Evolutionary conservation across 208 protist species (phyloP).

Genomic region (Leishmania aethiopica): DNA sequence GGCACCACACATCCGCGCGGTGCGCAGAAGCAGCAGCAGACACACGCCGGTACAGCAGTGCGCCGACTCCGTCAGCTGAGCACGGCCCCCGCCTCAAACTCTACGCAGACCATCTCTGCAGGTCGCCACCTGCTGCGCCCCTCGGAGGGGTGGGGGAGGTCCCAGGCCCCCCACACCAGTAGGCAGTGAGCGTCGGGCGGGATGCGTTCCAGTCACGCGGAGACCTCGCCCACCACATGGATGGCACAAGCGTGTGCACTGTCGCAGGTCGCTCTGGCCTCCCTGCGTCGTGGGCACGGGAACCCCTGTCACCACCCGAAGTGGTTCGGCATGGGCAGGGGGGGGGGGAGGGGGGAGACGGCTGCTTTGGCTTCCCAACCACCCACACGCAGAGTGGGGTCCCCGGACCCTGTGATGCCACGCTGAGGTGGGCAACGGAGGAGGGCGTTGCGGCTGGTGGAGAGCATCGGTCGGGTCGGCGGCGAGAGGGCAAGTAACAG

Average conservation of each 20-base stretch:
- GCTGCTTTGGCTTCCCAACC: background rate
- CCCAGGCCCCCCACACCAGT: background rate
- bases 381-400: background rate
- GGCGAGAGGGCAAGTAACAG: too few species aligned
- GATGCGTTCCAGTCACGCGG: background rate
- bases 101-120: background rate
- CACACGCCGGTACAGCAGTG: background rate
- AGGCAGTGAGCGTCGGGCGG: background rate
- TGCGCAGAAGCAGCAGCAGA: background rate
- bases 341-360: too few species aligned
- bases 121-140: background rate
- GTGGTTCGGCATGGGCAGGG: background rate
- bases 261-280: background rate
- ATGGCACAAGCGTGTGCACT: background rate
- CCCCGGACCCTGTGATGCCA: too few species aligned
- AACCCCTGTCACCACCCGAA: background rate
- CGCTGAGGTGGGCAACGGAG: too few species aligned
- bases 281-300: background rate
- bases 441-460: background rate
- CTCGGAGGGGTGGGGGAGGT: too few species aligned
- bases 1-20: background rate
- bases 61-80: background rate
- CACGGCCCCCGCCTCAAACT: background rate
- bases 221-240: background rate
- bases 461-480: background rate